Evolutionary conservation across 352 stramenopile species (phyloP).

Genomic region (Phytophthora brassicae): DNA sequence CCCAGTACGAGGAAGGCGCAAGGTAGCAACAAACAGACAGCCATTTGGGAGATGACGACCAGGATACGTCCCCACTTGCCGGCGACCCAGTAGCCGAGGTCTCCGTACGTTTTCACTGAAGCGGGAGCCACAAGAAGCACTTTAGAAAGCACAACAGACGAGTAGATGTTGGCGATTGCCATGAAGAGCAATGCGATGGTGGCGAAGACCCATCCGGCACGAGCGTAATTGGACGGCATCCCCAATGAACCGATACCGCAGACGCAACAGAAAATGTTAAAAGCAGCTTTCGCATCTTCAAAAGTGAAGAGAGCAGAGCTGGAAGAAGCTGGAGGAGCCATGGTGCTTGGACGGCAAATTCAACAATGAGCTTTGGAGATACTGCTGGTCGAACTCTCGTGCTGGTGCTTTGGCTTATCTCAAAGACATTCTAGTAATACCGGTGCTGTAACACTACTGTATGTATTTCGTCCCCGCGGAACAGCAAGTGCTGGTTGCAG

Average conservation of each 20-base stretch:
- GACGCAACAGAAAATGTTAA: constrained; percentile 51
- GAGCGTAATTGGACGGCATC: constrained; percentile 59
- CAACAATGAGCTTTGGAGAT: constrained; percentile 8
- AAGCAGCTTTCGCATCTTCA: constrained; percentile 51
- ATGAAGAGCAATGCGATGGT: constrained; percentile 51
- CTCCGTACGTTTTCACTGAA: constrained; percentile 48
- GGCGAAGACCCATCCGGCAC: constrained; percentile 38
- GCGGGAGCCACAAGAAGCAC: constrained; percentile 49
- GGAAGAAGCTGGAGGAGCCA: constrained; percentile 9
- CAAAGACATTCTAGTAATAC: constrained; percentile 26
- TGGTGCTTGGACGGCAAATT: constrained; percentile 12
- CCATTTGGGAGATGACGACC: constrained; percentile 41
- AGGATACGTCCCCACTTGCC: constrained; percentile 39
- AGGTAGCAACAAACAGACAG: constrained; percentile 40
- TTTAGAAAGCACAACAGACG: constrained; percentile 47
- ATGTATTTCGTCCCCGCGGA: constrained; percentile 19
- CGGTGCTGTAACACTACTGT: no score
- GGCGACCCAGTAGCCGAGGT: constrained; percentile 49
- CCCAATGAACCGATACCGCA: constrained; percentile 56
- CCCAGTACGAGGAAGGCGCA: constrained; percentile 54
- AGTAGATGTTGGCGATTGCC: constrained; percentile 49
- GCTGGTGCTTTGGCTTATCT: constrained; percentile 16
- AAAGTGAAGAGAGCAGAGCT: constrained; percentile 38
- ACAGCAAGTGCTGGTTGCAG: no score
- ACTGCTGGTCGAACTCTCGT: not conserved